These are phyloP conservation scores for Lachnellula occidentalis DNA, from an alignment of 2,329 filamentous ascomycete genomes.

Conservation along the genomic window DNA sequence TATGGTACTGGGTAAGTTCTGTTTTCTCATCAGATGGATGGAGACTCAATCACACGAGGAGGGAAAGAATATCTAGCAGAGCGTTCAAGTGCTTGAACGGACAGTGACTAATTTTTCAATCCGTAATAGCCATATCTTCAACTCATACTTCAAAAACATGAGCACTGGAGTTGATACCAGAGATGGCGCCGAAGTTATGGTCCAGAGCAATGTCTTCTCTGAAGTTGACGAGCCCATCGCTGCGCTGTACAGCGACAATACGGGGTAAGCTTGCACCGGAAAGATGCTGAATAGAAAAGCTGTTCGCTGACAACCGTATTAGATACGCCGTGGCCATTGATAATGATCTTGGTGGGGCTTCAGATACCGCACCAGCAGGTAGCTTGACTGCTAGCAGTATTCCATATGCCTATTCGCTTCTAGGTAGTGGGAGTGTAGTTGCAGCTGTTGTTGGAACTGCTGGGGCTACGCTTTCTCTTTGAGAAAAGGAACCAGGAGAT, in stretches of 20 bases:
- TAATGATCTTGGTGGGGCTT: constrained; percentile 42
- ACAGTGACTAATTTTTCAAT: constrained; percentile 40
- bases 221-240: constrained; percentile 37
- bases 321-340: constrained; percentile 41
- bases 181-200: constrained; percentile 51
- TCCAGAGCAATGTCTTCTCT: constrained; percentile 48
- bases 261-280: constrained; percentile 4
- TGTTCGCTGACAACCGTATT: constrained; percentile 34
- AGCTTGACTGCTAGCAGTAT: constrained; percentile 41
- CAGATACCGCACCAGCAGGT: constrained; percentile 45
- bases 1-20: constrained; percentile 50
- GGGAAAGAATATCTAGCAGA: too few species aligned
- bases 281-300: constrained; percentile 12
- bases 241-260: constrained; percentile 15
- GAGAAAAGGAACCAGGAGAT: constrained; percentile 1
- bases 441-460: constrained; percentile 30
- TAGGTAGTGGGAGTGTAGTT: constrained; percentile 45
- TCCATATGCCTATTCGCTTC: constrained; percentile 47
- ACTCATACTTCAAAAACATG: constrained; percentile 43
- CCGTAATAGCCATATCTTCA: constrained; percentile 30
- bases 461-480: constrained; percentile 33
- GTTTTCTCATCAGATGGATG: too few species aligned
- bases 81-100: too few species aligned
- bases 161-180: constrained; percentile 52
- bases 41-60: too few species aligned